Evolutionary conservation across 2,329 filamentous ascomycete genomes (phyloP).

Genomic region (Microthyrium microscopicum): DNA sequence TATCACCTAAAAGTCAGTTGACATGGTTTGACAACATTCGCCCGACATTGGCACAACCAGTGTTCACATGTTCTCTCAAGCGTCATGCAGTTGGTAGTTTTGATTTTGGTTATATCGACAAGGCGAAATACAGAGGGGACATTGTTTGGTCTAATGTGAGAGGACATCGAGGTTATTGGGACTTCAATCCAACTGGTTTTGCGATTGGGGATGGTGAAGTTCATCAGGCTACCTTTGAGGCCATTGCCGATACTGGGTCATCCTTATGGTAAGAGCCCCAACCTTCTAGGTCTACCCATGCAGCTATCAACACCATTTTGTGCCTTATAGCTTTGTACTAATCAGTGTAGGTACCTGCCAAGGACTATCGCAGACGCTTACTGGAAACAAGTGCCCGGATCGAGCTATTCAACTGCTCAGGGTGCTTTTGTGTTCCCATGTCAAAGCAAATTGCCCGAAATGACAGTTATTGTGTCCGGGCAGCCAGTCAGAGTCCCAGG

Average conservation of each 20-base stretch:
- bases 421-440: constrained; percentile 36
- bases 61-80: constrained; percentile 43
- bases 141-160: constrained; percentile 41
- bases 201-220: constrained; percentile 29
- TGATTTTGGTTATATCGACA: constrained; percentile 41
- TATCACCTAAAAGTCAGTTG: not conserved
- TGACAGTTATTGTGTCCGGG: constrained; percentile 33
- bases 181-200: constrained; percentile 40
- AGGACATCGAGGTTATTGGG: constrained; percentile 45
- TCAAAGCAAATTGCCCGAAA: constrained; percentile 32
- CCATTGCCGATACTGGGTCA: constrained; percentile 56
- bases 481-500: constrained; percentile 31
- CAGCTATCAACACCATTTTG: constrained; percentile 22
- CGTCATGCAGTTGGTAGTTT: constrained; percentile 31
- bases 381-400: not conserved
- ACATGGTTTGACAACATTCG: constrained; percentile 14
- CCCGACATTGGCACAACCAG: constrained; percentile 29
- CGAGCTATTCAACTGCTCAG: not conserved
- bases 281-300: not conserved
- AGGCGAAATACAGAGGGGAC: constrained; percentile 37
- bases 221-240: constrained; percentile 25
- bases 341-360: constrained; percentile 35
- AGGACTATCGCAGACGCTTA: constrained; percentile 33
- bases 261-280: constrained; percentile 43
- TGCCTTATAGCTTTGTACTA: constrained; percentile 41